phyloP scores from a whole-genome alignment of 2,329 filamentous ascomycete genomes.

The Annulohypoxylon truncatum region DNA sequence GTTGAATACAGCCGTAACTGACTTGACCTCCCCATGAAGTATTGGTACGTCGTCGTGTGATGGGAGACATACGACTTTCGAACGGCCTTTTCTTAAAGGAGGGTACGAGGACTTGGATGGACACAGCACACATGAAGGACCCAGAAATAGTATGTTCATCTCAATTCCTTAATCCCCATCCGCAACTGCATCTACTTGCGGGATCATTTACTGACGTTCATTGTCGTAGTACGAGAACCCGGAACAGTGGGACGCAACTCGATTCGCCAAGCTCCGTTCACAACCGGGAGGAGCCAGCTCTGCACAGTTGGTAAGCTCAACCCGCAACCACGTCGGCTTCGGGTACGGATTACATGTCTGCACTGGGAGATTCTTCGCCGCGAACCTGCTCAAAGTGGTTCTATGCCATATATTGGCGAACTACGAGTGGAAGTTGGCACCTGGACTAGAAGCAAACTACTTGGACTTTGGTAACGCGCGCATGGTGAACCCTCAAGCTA shows the following conservation, averaged over 20 bases:
- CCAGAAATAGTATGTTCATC: slow-evolving; percentile 16
- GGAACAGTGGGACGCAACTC: slow-evolving; percentile 40
- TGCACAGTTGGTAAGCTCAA: slow-evolving; percentile 50
- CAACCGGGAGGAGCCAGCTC: slow-evolving; percentile 36
- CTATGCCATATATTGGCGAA: slow-evolving; percentile 44
- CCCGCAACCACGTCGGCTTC: slow-evolving; percentile 48
- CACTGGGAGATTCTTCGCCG: slow-evolving; percentile 50
- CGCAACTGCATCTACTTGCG: background rate
- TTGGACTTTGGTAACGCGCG: background rate
- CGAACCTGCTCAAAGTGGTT: slow-evolving; percentile 51
- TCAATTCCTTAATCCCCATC: background rate
- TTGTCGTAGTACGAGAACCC: slow-evolving; percentile 35
- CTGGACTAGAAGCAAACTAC: slow-evolving; percentile 15
- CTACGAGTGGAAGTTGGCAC: slow-evolving; percentile 44
- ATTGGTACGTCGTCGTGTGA: slow-evolving; percentile 38
- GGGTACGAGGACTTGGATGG: slow-evolving; percentile 40
- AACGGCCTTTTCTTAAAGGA: slow-evolving; percentile 42
- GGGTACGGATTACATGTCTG: slow-evolving; percentile 54
- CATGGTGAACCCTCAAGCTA: slow-evolving; percentile 23
- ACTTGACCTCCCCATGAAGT: slow-evolving; percentile 27
- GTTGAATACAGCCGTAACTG: background rate
- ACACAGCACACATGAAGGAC: slow-evolving; percentile 42
- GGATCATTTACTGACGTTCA: background rate
- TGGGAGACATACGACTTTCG: slow-evolving; percentile 33
- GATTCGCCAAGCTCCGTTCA: slow-evolving; percentile 41